Conservation (phyloP, 176 grass and related monocot genomes). For the Alloteropsis semialata region DNA sequence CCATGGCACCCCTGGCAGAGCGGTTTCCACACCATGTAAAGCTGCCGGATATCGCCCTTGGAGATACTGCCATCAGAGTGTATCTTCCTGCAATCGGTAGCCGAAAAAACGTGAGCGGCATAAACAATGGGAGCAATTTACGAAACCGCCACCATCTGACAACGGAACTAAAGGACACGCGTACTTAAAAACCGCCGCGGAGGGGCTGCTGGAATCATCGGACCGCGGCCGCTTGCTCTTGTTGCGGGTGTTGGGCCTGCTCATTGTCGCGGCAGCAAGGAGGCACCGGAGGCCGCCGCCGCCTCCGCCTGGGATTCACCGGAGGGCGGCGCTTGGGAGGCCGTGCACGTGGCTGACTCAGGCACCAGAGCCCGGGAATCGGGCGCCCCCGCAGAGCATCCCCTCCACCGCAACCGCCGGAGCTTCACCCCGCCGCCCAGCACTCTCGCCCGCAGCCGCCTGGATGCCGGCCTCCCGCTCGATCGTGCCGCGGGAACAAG, state of each 20-base stretch:
- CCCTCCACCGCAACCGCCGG: too few species aligned
- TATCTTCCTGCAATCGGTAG: conserved; percentile 64
- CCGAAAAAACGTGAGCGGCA: background rate
- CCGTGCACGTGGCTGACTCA: too few species aligned
- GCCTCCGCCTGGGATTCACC: background rate
- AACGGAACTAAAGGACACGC: conserved; percentile 24
- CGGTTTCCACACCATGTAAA: conserved; percentile 65
- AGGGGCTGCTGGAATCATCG: conserved; percentile 55
- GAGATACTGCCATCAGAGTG: conserved; percentile 65
- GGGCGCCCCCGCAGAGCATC: too few species aligned
- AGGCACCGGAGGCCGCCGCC: background rate
- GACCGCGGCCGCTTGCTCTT: conserved; percentile 74
- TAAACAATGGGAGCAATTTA: background rate
- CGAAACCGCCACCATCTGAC: background rate
- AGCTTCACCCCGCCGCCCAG: too few species aligned
- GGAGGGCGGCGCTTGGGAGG: too few species aligned
- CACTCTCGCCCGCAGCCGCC: too few species aligned
- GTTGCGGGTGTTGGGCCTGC: conserved; percentile 86
- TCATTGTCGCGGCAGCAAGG: conserved; percentile 43
- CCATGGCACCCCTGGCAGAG: conserved; percentile 84
- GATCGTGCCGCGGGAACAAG: too few species aligned
- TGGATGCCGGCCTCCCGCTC: too few species aligned
- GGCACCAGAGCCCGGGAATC: too few species aligned
- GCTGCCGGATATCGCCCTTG: conserved; percentile 59
- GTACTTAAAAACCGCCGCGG: conserved; percentile 70